These are phyloP conservation scores for Guadua angustifolia DNA, from an alignment of 176 grass and related monocot species.

Conservation along the genomic window DNA sequence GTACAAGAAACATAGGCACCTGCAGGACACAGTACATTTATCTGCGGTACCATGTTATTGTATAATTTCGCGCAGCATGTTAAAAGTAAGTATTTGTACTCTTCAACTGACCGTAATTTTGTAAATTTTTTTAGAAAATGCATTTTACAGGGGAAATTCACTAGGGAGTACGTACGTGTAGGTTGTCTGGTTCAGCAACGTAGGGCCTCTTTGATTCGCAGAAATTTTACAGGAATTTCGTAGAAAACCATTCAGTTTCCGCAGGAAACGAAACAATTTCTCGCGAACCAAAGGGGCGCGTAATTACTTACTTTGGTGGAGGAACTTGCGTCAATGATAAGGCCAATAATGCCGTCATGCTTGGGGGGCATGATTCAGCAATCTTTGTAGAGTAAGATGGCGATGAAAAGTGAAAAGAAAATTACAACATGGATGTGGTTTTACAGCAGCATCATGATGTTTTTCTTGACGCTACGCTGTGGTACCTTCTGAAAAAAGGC, in stretches of 20 bases:
- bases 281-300: too few relatives aligned
- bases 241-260: too few relatives aligned
- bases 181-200: not conserved
- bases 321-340: slow-evolving; percentile 40
- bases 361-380: slow-evolving; percentile 41
- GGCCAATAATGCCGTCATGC: slow-evolving; percentile 43
- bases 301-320: not conserved
- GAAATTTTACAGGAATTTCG: too few relatives aligned
- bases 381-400: slow-evolving; percentile 47
- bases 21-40: not conserved
- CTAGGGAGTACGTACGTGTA: not conserved
- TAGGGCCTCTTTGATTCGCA: not conserved
- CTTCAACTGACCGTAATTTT: not conserved
- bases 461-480: slow-evolving; percentile 38
- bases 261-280: too few relatives aligned
- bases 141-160: not conserved
- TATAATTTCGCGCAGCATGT: not conserved
- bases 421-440: slow-evolving; percentile 50
- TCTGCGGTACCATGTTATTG: not conserved
- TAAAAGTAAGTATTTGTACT: not conserved
- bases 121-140: not conserved
- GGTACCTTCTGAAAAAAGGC: slow-evolving; percentile 60
- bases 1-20: not conserved
- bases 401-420: not conserved
- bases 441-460: slow-evolving; percentile 58